Base-by-base conservation (phyloP, 179 eudicot genomes). In the Spergularia azorica region DNA sequence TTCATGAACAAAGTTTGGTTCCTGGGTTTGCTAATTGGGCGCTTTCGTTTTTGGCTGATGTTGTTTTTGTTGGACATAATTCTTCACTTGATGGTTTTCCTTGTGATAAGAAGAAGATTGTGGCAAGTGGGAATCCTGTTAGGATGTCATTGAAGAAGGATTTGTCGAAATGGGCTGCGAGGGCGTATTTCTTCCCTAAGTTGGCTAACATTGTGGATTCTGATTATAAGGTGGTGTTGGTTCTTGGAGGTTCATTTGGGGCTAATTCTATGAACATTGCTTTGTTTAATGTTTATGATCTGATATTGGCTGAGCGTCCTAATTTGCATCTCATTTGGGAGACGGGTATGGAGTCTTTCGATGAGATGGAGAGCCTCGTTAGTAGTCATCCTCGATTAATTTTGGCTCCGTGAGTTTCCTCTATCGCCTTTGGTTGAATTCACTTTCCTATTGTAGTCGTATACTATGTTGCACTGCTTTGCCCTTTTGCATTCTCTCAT, bases 321-420 rank as follows among this genome's bases (percentile, higher is more conserved):
- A 77, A 86, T 63, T 80, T 85, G 87, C 82, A 79, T 73, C 78
- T 89, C 50, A 79, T 89, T 68, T 89, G 93, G 93, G 91, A 88
- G 86, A 89, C 93, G 9, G 93, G 93, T 17, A 80, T 88, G 5
- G 86, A 79, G 15, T 77, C 90, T 3, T 89, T 79, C 77, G 79
- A 88, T 82, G 93, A 89, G 84, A 89, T 89, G 93, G 90, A 89
- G 61, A 89, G 88, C 81, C 87, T 89, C 13, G 88, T 84, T 51
- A 83, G 84, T 6, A 82, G 46, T 65, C 89, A 89, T 86, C 86
- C 93, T 11, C 83, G 85, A 26, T 82, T 89, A 77, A 68, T 86
- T 79, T 84, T 89, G 80, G 80, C 82, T 17, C 88, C 91, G 93
- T 89, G 81, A 84, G 93, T 88, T 38, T 21, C 55, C 32, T 65